Percentiles rank a stretch among this genome's conserved stretches.
Conservation (phyloP, 306 rosid species). For the Carpinus fangiana region DNA sequence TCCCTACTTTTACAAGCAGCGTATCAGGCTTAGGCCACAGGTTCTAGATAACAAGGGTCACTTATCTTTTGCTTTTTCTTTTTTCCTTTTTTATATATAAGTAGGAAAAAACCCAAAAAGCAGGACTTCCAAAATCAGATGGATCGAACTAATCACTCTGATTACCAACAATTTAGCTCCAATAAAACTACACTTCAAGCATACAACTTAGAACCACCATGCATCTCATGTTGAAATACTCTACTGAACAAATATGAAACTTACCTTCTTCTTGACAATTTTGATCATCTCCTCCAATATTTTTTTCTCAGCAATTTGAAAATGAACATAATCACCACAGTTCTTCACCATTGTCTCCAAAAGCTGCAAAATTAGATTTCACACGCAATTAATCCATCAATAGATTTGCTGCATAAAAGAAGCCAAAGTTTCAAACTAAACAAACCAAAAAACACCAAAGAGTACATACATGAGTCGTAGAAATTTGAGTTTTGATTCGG, state of each 20-base stretch:
- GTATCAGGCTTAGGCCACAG: background rate
- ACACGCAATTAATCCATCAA: conserved; percentile 36
- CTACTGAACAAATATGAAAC: conserved; percentile 18
- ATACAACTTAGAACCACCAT: conserved; percentile 27
- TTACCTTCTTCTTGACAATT: conserved; percentile 92
- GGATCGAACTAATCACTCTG: background rate
- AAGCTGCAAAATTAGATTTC: conserved; percentile 53
- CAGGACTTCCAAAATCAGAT: background rate
- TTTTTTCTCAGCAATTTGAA: conserved; percentile 88
- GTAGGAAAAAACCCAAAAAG: too few relatives aligned
- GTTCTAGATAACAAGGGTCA: background rate
- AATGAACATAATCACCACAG: conserved; percentile 89
- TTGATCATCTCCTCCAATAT: conserved; percentile 91
- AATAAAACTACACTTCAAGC: conserved; percentile 9
- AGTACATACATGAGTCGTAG: background rate
- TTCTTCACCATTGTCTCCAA: conserved; percentile 99
- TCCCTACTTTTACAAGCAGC: background rate
- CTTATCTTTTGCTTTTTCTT: background rate
- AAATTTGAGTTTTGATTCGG: conserved; percentile 9
- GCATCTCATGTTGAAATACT: conserved; percentile 3
- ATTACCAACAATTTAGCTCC: background rate
- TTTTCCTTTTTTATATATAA: too few relatives aligned
- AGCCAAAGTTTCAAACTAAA: background rate
- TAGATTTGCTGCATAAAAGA: background rate
- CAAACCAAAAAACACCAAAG: background rate